Percentiles rank a stretch among this genome's conserved stretches.
Conservation (phyloP, 805 yeast species). For the Wickerhamiella lipophila region DNA sequence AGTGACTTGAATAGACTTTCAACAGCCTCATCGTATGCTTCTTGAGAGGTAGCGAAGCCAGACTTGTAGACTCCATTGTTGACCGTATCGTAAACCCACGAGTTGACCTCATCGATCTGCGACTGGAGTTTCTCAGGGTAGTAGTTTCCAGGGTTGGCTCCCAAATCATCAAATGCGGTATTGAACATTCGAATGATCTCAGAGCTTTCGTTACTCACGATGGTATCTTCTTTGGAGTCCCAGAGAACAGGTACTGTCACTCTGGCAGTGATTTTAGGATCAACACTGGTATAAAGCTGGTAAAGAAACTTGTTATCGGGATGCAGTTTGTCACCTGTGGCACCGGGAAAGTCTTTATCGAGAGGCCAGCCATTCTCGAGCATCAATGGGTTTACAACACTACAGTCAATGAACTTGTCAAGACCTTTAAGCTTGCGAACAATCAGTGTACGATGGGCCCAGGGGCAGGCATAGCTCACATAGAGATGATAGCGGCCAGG, state of each 20-base stretch:
- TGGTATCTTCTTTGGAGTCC: slow-evolving; percentile 71
- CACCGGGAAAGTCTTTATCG: slow-evolving; percentile 36
- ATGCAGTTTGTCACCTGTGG: slow-evolving; percentile 48
- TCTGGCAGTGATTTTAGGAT: slow-evolving; percentile 66
- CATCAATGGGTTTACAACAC: slow-evolving; percentile 87
- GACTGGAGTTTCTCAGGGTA: slow-evolving; percentile 45
- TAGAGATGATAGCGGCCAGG: slow-evolving; percentile 73
- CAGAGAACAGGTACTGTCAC: slow-evolving; percentile 89
- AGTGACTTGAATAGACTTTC: slow-evolving; percentile 48
- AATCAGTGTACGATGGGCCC: slow-evolving; percentile 84
- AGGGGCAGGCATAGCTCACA: slow-evolving; percentile 85
- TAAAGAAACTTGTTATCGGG: slow-evolving; percentile 43
- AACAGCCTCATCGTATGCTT: slow-evolving; percentile 63
- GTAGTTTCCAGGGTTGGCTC: slow-evolving; percentile 42
- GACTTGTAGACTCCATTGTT: slow-evolving; percentile 90
- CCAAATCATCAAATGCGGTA: slow-evolving; percentile 46
- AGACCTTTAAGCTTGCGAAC: slow-evolving; percentile 64
- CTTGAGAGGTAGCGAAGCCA: slow-evolving; percentile 79
- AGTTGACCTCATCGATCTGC: slow-evolving; percentile 64
- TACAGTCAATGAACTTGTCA: slow-evolving; percentile 33
- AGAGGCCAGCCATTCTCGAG: slow-evolving; percentile 86
- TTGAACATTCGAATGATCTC: slow-evolving; percentile 80
- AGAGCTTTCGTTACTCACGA: slow-evolving; percentile 84
- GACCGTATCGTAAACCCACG: slow-evolving; percentile 71
- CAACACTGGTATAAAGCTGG: slow-evolving; percentile 61